Evolutionary conservation across 1,139 yeast species (phyloP), one percentile per base, ranked within the genome.

Genomic region (Hyphopichia burtonii): DNA sequence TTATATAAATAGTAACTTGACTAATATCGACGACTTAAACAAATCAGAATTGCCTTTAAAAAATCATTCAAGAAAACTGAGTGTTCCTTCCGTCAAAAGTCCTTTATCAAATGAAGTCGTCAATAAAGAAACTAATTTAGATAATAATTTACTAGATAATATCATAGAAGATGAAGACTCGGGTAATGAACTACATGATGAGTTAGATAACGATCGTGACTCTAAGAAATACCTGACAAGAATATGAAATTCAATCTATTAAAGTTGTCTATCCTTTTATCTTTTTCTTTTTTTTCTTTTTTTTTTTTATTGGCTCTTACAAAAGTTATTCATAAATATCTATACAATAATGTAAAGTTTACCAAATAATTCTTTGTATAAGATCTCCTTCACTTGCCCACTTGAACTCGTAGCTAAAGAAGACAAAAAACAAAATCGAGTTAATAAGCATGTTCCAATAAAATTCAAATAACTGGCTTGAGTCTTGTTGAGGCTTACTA

Each of bases 321-420:
- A n/a, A n/a, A n/a, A n/a, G n/a, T n/a, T n/a, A n/a, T n/a, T n/a
- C n/a, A n/a, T n/a, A n/a, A n/a, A n/a, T n/a, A n/a, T n/a, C n/a
- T n/a, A n/a, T n/a, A n/a, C n/a, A n/a, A n/a, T n/a, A n/a, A n/a
- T n/a, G n/a, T n/a, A 20, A 9, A 9, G 20, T 8, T 64, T 65
- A 91, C 98, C 98, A 93, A 56, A 91, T 89, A 47, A 93, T 88
- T 52, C 97, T 76, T 63, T 90, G 96, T 14, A 74, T 57, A 15
- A 58, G 63, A 0, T 68, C 72, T 0, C 79, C 71, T 50, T 85
- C 85, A 46, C 76, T 71, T 2, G 60, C 65, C 98, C 97, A 91
- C 10, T 59, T 53, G 54, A 91, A 88, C 19, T 87, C 80, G 48
- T 77, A 73, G 15, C 59, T 66, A 34, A 85, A 65, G 54, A 91